Conservation (phyloP, 345 rosid species). For the Draba incana region DNA sequence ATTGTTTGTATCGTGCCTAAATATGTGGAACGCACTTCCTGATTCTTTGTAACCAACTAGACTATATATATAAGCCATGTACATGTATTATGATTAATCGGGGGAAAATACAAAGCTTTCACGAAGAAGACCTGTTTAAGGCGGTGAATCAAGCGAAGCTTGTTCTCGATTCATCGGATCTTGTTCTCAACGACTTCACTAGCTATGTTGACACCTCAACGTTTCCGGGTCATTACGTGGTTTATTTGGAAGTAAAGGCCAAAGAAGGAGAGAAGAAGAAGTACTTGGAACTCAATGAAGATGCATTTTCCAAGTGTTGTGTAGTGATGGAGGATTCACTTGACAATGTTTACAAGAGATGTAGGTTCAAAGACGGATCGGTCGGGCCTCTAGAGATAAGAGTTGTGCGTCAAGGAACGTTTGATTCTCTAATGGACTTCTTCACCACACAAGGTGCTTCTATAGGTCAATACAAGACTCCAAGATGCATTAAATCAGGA, state of each 20-base stretch:
- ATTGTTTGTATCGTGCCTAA: no score
- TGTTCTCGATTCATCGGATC: slow-evolving; percentile 57
- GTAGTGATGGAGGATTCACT: slow-evolving; percentile 64
- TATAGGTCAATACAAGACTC: slow-evolving; percentile 89
- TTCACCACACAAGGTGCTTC: slow-evolving; percentile 82
- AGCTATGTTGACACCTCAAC: slow-evolving; percentile 71
- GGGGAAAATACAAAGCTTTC: no score
- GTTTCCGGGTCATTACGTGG: slow-evolving; percentile 87
- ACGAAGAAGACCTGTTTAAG: slow-evolving; percentile 72
- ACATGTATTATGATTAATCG: no score
- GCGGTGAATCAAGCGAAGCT: slow-evolving; percentile 63
- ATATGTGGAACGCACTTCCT: no score
- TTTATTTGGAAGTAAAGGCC: slow-evolving; percentile 64
- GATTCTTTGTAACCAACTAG: no score
- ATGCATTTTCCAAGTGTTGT: slow-evolving; percentile 71
- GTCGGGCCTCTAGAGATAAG: slow-evolving; percentile 83
- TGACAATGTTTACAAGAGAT: slow-evolving; percentile 75
- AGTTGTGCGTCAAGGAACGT: slow-evolving; percentile 67
- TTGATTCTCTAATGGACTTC: slow-evolving; percentile 85
- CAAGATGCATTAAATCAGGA: slow-evolving; percentile 76
- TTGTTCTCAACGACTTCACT: slow-evolving; percentile 67
- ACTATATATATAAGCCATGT: no score
- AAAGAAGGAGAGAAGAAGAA: slow-evolving; percentile 13
- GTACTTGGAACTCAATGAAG: slow-evolving; percentile 35
- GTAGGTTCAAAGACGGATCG: slow-evolving; percentile 69